Evolutionary conservation across 495 filamentous ascomycete genomes (phyloP), one percentile per base, ranked within the genome.

Genomic region (Jackrogersella multiformis): DNA sequence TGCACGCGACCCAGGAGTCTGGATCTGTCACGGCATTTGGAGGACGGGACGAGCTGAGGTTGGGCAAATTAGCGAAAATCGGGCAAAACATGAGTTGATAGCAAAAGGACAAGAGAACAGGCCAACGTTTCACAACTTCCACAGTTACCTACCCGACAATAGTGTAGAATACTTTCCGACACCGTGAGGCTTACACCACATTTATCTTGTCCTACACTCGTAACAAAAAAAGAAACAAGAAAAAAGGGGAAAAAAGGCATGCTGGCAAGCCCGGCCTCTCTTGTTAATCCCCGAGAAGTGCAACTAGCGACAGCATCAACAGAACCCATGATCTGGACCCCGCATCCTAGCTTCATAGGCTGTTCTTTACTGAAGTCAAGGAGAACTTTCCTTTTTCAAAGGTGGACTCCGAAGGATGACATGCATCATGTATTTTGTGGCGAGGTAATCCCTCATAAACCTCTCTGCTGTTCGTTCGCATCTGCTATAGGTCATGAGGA

Each of bases 401-500:
- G 18, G 34, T 32, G 24, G 48, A 16, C 41, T 38, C 53, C 20
- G 15, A 58, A n/a, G 30, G 66, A 69, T 64, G 66, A 64, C 66
- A 53, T 69, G 66, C 66, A 61, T 59, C 38, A 26, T 21, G 42
- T n/a, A 42, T 10, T 38, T 52, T 36, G 39, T 28, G 16, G 32
- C 60, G 48, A 49, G 23, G 28, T 30, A 42, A 48, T 44, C 38
- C 61, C 30, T 55, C 8, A 35, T 20, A 20, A 10, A 26, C 8
- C 56, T 32, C 28, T 48, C 4, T 23, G 8, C 28, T 15, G 51
- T 30, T 32, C n/a, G n/a, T n/a, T n/a, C n/a, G n/a, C n/a, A n/a
- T n/a, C 18, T 44, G 41, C 51, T 58, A 35, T 52, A 56, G 67
- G 67, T 70, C 67, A 70, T 64, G 61, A 56, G 55, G 24, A 46